Evolutionary conservation across 306 rosid genomes (phyloP), one percentile per base, ranked within the genome.

Genomic region (Malus sylvestris): DNA sequence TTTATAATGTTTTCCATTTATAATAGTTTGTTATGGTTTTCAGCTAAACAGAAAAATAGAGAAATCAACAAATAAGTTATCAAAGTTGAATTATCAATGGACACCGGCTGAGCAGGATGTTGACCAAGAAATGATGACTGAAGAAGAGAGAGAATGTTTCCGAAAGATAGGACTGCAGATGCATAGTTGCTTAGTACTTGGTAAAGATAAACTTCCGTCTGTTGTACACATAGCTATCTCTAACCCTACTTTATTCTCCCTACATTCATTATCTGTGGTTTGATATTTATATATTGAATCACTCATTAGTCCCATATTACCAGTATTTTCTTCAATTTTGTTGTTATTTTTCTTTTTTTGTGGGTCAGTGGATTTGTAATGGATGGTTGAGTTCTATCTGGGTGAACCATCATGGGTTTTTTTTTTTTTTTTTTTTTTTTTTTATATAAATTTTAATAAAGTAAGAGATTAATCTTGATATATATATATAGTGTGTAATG

Each of bases 61-160:
- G 83, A 89, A 68, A 82, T 85, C 97, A 16, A 33, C 74, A 22
- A 82, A 42, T 81, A 88, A 87, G 76, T 74, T 93, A 76, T 79
- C 86, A 64, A 87, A 86, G 80, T 79, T 93, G 83, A 83, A 87
- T 83, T 89, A 82, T 62, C 72, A 81, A 68, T 84, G 93, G 89
- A 80, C 79, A 30, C 89, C 89, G 62, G 65, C 86, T 52, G 91
- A 85, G 78, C 73, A 58, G 66, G 91, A 87, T 53, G 64, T 81
- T 78, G 97, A 93, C 86, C 75, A 72, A 70, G 97, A 93, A 88
- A 80, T 84, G 55, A 86, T 91, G 74, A 89, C 97, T 8, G 82
- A 85, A 18, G 97, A 93, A 83, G 98, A 93, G 87, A 88, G 90
- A 79, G 83, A 81, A 78, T 89, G 96, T 76, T 86, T 88, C 22